Conservation (phyloP, 495 filamentous ascomycete genomes). For the Aspergillus sclerotiicarbonarius region DNA sequence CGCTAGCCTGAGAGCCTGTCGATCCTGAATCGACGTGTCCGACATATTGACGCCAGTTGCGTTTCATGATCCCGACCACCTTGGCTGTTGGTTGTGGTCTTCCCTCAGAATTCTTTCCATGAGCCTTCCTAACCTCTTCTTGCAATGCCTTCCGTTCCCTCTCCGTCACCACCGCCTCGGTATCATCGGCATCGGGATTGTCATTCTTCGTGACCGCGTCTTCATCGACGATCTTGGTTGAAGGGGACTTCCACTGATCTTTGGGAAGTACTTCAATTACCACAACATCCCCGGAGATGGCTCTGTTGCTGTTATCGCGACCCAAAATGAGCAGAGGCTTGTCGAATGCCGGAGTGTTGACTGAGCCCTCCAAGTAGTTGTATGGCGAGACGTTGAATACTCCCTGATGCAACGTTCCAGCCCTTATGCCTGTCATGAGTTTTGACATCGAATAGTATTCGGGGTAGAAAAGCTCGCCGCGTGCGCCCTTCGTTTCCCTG, state of each 20-base stretch:
- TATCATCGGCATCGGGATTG: conserved; percentile 79
- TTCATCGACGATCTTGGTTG: conserved; percentile 92
- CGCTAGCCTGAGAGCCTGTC: conserved; percentile 63
- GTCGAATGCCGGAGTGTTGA: conserved; percentile 86
- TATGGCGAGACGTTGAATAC: conserved; percentile 95
- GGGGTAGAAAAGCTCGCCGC: conserved; percentile 72
- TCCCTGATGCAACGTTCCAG: conserved; percentile 85
- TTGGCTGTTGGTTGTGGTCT: conserved; percentile 85
- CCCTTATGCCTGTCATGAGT: conserved; percentile 88
- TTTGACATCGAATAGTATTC: conserved; percentile 88
- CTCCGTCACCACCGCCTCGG: conserved; percentile 73
- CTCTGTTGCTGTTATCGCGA: conserved; percentile 94
- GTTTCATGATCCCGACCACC: conserved; percentile 88
- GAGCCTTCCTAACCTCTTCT: conserved; percentile 84
- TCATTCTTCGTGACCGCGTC: conserved; percentile 90
- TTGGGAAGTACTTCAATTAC: conserved; percentile 89
- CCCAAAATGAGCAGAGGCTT: conserved; percentile 84
- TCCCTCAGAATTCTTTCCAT: conserved; percentile 74
- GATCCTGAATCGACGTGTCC: conserved; percentile 90
- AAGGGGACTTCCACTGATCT: conserved; percentile 94
- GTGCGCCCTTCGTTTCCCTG: conserved; percentile 59
- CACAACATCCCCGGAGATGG: conserved; percentile 86
- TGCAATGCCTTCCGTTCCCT: conserved; percentile 81
- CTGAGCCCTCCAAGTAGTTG: conserved; percentile 92
- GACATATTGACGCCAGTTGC: conserved; percentile 97